Evolutionary conservation across 1,284 basidiomycete species (phyloP), one percentile per base, ranked within the genome.

Genomic region (Agroathelia rolfsii): DNA sequence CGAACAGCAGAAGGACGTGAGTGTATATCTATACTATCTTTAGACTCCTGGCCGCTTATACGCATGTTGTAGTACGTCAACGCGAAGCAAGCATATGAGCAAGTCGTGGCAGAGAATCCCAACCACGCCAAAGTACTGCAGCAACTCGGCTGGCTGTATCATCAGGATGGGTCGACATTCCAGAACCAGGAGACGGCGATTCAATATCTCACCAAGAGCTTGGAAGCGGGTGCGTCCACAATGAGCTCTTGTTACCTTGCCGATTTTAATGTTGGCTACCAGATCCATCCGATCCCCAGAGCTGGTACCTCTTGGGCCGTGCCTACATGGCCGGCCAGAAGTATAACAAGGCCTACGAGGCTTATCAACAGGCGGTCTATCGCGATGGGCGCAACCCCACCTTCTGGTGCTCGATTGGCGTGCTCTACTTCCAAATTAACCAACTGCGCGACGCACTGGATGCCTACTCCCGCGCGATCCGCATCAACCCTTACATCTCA

Each of bases 341-440:
- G 55, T 96, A 95, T 66, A 97, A 95, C 72, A 97, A 97, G 59
- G 95, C 95, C 2, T 98, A 99, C 62, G 93, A 99, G 59, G 93
- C 94, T 0, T 98, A 98, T 52, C 94, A 98, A 53, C 94, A 99
- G 58, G 94, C 94, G 4, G 93, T 98, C 15, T 98, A 98, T 59
- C 83, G 93, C 30, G 94, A 98, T 49, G 93, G 94, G 6, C 88
- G 93, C 43, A 98, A 97, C 54, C 95, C 95, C 0, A 96, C 94
- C 0, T 97, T 97, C 62, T 98, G 94, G 95, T 98, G 95, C 56
- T 96, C 92, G 16, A 99, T 99, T 48, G 94, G 95, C 35, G 94
- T 98, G 0, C 72, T 99, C 2, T 99, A 99, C 58, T 99, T 96
- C 71, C 93, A 97, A 56, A 98, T 98, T 66, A 96, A 94, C 59